These are phyloP conservation scores for Septoria petroselini DNA, from an alignment of 2,329 filamentous ascomycete genomes.

Conservation along the genomic window DNA sequence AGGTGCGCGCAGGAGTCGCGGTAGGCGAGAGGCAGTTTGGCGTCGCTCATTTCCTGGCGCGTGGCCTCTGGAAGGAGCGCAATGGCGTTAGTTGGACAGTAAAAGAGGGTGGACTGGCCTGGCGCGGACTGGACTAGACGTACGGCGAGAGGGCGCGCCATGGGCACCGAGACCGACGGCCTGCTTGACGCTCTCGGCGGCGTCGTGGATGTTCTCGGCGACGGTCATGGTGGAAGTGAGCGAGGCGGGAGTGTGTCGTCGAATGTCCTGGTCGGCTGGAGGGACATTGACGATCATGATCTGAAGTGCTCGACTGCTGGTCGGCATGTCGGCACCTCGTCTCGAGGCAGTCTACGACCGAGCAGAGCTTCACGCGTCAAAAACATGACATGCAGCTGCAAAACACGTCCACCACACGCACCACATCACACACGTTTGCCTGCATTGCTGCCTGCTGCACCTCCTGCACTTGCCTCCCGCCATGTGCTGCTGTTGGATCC, in stretches of 20 bases:
- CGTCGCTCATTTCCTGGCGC: conserved; percentile 89
- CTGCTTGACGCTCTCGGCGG: conserved; percentile 42
- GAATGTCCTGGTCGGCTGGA: too few species aligned
- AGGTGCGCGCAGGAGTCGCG: conserved; percentile 94
- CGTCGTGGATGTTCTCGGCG: conserved; percentile 37
- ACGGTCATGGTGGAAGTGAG: conserved; percentile 32
- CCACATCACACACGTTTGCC: too few species aligned
- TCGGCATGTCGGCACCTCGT: too few species aligned
- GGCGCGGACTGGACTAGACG: conserved; percentile 19
- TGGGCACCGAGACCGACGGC: conserved; percentile 47
- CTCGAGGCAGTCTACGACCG: too few species aligned
- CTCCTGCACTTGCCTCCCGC: neutral
- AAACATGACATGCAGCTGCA: too few species aligned
- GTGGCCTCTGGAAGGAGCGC: conserved; percentile 61
- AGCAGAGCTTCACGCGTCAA: too few species aligned
- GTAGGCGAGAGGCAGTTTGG: conserved; percentile 82
- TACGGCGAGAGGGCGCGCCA: conserved; percentile 37
- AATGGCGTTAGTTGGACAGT: conserved; percentile 22
- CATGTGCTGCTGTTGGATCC: neutral
- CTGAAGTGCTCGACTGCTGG: conserved; percentile 2
- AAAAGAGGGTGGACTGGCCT: conserved; percentile 16
- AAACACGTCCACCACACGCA: too few species aligned
- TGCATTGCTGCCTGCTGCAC: neutral
- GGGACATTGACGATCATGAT: too few species aligned
- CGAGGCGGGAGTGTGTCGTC: conserved; percentile 4